Percentiles rank a stretch among this genome's conserved stretches.
These are phyloP conservation scores for Cercospora berteroae DNA, from an alignment of 2,329 filamentous ascomycete genomes.

Conservation along the genomic window DNA sequence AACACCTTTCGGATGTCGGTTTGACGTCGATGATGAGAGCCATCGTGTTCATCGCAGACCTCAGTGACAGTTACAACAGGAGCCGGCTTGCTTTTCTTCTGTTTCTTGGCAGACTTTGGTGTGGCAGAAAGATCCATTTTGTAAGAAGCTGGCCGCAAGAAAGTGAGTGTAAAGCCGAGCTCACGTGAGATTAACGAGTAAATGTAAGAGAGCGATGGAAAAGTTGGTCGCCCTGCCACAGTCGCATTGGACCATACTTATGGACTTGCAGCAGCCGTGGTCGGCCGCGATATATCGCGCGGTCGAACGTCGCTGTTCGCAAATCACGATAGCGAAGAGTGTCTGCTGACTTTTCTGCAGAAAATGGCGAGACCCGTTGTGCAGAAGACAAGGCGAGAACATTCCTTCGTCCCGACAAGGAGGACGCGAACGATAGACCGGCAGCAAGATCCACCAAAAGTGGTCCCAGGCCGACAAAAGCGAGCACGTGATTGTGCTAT, in stretches of 20 bases:
- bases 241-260: background rate
- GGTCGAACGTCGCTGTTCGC: background rate
- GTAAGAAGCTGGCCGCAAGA: slow-evolving; percentile 4
- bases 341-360: slow-evolving; percentile 7
- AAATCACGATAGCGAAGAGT: background rate
- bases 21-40: background rate
- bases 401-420: background rate
- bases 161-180: background rate
- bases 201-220: background rate
- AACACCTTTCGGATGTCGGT: slow-evolving; percentile 5
- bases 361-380: slow-evolving; percentile 14
- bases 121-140: slow-evolving; percentile 3
- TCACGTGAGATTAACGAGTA: background rate
- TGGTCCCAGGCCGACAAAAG: background rate
- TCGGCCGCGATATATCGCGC: slow-evolving; percentile 11
- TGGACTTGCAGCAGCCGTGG: background rate
- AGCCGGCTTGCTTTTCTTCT: background rate
- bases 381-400: slow-evolving; percentile 12
- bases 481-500: slow-evolving; percentile 10
- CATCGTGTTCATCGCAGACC: background rate
- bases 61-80: slow-evolving; percentile 1
- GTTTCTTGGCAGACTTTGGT: slow-evolving; percentile 10
- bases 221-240: background rate
- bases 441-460: slow-evolving; percentile 3
- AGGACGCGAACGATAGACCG: slow-evolving; percentile 6